Base-by-base conservation (phyloP, 202 grass and related monocot genomes). In the Carex sylvatica region DNA sequence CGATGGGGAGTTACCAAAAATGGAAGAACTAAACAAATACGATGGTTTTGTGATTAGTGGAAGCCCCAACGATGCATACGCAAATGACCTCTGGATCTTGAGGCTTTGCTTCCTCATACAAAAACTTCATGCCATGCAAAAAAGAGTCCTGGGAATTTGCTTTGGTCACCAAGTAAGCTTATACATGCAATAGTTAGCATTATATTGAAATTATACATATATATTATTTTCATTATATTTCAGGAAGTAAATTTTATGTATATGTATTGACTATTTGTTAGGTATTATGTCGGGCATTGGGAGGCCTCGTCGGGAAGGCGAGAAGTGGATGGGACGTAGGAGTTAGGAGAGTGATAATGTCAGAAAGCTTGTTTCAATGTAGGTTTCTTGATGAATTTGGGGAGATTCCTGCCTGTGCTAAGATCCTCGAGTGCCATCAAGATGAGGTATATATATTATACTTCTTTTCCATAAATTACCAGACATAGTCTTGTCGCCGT, bases 31-130 rank as follows among this genome's bases (percentile, higher is more conserved):
- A 4, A 35, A 20, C 0, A 2, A 33, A 3, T 98, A 95, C 56
- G 89, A 91, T 9, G 89, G 92, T 12, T 98, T 98, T 70, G 86
- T 98, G 80, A 90, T 98, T 87, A 98, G 92, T 55, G 95, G 92
- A 24, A 98, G 95, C 79, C 87, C 91, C 0, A 26, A 93, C 61
- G 91, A 95, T 80, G 95, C 95, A 14, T 91, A 93, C 46, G 86
- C 13, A n/a, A 73, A 92, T 61, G 95, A 98, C 31, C 54, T 59
- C 44, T 95, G 95, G 95, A 91, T 98, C 46, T 60, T 90, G 28
- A 85, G 75, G 23, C 86, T 98, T 20, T 91, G 90, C 84, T 68
- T 79, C 2, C 89, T 98, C 4, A 59, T 98, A 79, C 84, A 62
- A 46, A 90, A 84, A 4, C 71, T 93, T 10, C 70, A 93, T 81